Base-by-base conservation (phyloP, 2,329 filamentous ascomycete genomes). In the Paracamarosporium sp. region DNA sequence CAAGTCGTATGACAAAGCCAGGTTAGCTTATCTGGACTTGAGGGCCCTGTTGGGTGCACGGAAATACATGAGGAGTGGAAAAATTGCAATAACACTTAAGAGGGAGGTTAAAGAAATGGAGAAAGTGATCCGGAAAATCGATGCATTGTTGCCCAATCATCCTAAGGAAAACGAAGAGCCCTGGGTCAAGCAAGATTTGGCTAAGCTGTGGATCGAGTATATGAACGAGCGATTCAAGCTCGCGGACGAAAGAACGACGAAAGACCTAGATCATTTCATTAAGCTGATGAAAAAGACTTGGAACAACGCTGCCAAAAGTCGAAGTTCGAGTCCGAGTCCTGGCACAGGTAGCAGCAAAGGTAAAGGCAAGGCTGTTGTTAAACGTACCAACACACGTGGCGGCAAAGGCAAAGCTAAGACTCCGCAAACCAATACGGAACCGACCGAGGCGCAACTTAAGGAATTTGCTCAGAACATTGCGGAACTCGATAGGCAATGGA, bases 181-280 rank as follows among this genome's bases (percentile, higher is more conserved):
- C 6, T 50, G 24, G 33, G 47, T 38, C 22, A 17, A 17, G 3
- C 33, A 50, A 22, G n/a, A 28, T 24, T 27, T 40, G 47, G 36
- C 25, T 13, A 28, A 17, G 5, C 31, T 40, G 22, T 50, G 47
- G 47, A 50, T 20, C 22, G 47, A 50, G 40, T 50, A 50, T 24
- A 50, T 40, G 47, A 22, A 50, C 15, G 33, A 50, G 24, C 47
- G 47, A 12, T 50, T 50, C 36, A 9, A 22, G 15, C 12, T 50
- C 20, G 33, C 47, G 15, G 3, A 50, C 17, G 15, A n/a, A 17
- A 50, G 47, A 50, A 31, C 36, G 9, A 8, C 13, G 8, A 50
- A 27, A 28, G 47, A 50, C 36, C n/a, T 50, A 33, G 47, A 50
- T n/a, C 5, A 41, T 7, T 40, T 40, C 36, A 9, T 38, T 13